Evolutionary conservation across 2,329 filamentous ascomycete species (phyloP).

Genomic region (Aspergillus pseudonomiae): DNA sequence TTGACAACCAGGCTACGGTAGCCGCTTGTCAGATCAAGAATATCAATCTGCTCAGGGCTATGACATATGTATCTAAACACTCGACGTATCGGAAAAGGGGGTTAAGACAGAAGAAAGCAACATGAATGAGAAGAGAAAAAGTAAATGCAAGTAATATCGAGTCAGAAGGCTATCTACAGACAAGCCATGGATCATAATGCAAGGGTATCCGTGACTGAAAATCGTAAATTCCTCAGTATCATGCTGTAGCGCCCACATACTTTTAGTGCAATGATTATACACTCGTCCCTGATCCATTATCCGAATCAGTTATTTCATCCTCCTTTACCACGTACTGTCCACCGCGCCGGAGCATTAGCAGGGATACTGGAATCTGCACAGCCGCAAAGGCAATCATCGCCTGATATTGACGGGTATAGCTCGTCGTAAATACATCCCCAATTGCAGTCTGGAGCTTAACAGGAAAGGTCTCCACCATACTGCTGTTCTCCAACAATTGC

Average conservation of each 20-base stretch:
- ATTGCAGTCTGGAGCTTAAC: background rate
- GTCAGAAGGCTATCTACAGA: background rate
- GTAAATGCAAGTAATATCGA: background rate
- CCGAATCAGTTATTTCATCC: background rate
- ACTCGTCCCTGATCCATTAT: background rate
- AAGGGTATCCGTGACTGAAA: background rate
- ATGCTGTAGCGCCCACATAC: background rate
- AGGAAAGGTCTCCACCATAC: background rate
- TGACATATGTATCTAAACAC: background rate
- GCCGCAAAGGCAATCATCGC: constrained; percentile 10
- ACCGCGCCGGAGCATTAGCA: constrained; percentile 1
- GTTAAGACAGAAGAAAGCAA: background rate
- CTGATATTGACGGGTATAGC: constrained; percentile 6
- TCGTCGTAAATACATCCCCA: background rate
- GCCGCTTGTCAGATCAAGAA: background rate
- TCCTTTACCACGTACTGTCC: constrained; percentile 3
- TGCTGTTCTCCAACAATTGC: background rate
- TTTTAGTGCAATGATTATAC: background rate
- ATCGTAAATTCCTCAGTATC: background rate
- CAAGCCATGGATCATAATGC: background rate
- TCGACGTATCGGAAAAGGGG: background rate
- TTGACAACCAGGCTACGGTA: background rate
- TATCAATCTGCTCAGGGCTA: background rate
- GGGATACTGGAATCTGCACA: background rate
- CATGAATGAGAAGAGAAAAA: background rate